These are phyloP conservation scores for Cladosporium velox DNA, from an alignment of 2,329 filamentous ascomycete genomes.

Conservation along the genomic window DNA sequence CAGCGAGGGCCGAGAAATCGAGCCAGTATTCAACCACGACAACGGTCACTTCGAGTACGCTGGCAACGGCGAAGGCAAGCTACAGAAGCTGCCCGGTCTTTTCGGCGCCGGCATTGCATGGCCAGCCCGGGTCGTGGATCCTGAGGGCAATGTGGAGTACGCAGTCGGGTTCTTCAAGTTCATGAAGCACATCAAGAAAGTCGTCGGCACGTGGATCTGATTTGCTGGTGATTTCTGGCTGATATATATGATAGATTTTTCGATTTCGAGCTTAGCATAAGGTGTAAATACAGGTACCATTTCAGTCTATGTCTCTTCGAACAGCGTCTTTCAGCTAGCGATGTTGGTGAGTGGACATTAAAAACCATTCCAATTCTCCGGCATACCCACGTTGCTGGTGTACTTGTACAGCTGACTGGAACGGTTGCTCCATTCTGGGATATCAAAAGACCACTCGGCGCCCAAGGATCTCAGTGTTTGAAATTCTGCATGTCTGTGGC, in stretches of 20 bases:
- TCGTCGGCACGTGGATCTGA: constrained; percentile 54
- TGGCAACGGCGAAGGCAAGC: constrained; percentile 21
- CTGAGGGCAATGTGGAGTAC: constrained; percentile 61
- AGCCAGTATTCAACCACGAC: constrained; percentile 49
- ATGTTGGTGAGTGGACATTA: no score
- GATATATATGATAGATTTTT: not conserved
- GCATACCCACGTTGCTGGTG: no score
- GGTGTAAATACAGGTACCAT: not conserved
- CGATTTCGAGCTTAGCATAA: not conserved
- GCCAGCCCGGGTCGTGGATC: constrained; percentile 62
- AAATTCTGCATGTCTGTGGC: no score
- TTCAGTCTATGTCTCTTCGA: not conserved
- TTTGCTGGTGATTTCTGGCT: not conserved
- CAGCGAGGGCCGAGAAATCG: constrained; percentile 33
- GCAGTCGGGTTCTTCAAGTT: constrained; percentile 67
- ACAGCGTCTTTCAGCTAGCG: no score
- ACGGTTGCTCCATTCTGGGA: no score
- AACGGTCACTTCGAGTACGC: constrained; percentile 38
- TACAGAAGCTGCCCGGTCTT: constrained; percentile 50
- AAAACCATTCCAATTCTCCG: no score
- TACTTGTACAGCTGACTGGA: no score
- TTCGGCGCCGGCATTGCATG: constrained; percentile 66
- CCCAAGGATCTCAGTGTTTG: no score
- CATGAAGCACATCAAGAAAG: constrained; percentile 62
- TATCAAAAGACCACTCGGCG: no score